phyloP scores from a whole-genome alignment of 2,329 filamentous ascomycete species.

The Phaeosphaeria sp. region DNA sequence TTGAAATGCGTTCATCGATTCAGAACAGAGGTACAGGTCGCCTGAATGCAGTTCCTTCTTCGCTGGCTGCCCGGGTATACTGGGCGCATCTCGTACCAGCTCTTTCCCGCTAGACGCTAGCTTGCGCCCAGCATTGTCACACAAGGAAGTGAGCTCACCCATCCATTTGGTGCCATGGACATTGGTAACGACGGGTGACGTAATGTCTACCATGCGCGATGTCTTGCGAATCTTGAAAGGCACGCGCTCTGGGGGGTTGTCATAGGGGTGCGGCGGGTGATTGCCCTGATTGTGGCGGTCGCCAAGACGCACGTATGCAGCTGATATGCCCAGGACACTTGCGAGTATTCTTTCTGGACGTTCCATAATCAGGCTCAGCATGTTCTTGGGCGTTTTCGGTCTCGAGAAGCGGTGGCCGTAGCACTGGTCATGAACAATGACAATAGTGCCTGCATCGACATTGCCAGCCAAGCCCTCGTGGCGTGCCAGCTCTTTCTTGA shows the following conservation, averaged over 20 bases:
- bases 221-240: slow-evolving; percentile 90
- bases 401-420: slow-evolving; percentile 93
- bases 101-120: slow-evolving; percentile 80
- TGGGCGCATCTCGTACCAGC: slow-evolving; percentile 62
- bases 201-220: slow-evolving; percentile 71
- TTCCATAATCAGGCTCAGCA: slow-evolving; percentile 85
- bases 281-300: slow-evolving; percentile 75
- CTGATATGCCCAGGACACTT: slow-evolving; percentile 78
- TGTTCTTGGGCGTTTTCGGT: slow-evolving; percentile 74
- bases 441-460: slow-evolving; percentile 68
- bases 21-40: slow-evolving; percentile 87
- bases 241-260: slow-evolving; percentile 64
- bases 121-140: slow-evolving; percentile 77
- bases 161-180: slow-evolving; percentile 95
- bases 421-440: slow-evolving; percentile 90
- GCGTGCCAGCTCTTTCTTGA: slow-evolving; percentile 70
- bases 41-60: slow-evolving; percentile 79
- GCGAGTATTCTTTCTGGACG: slow-evolving; percentile 90
- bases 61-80: slow-evolving; percentile 55
- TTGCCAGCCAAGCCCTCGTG: slow-evolving; percentile 58
- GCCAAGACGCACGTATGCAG: slow-evolving; percentile 90
- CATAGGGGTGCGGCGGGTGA: slow-evolving; percentile 70
- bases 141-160: slow-evolving; percentile 87
- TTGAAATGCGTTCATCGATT: slow-evolving; percentile 86
- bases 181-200: slow-evolving; percentile 80